Evolutionary conservation across 495 filamentous ascomycete genomes (phyloP).

Genomic region (Aspergillus conjunctus): DNA sequence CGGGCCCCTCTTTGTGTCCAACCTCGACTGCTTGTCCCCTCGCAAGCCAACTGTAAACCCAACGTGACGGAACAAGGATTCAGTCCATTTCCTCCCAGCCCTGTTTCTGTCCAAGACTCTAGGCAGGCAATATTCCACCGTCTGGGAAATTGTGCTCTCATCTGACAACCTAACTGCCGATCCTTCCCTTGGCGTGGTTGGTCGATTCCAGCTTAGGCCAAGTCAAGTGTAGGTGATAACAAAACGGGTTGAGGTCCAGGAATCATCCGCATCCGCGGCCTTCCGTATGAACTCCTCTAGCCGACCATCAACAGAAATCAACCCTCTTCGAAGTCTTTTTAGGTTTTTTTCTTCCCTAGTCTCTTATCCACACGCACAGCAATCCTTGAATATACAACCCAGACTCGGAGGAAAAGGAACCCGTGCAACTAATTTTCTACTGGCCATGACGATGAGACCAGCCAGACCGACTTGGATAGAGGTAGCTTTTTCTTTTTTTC

Average conservation of each 20-base stretch:
- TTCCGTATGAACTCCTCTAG: conserved; percentile 30
- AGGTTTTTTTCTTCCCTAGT: background rate
- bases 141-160: conserved; percentile 5
- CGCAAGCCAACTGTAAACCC: background rate
- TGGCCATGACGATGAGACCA: background rate
- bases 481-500: background rate
- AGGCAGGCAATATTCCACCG: too few relatives aligned
- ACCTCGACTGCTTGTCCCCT: conserved; percentile 2
- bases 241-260: conserved; percentile 14
- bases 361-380: background rate
- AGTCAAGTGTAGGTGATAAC: conserved; percentile 2
- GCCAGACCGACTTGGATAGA: background rate
- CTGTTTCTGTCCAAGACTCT: conserved; percentile 3
- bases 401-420: background rate
- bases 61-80: too few relatives aligned
- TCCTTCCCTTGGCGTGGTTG: conserved; percentile 19
- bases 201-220: conserved; percentile 19
- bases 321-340: background rate
- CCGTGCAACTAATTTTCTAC: background rate
- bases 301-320: background rate
- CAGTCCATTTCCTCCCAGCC: conserved; percentile 4
- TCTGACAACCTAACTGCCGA: conserved; percentile 33
- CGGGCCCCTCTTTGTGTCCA: conserved; percentile 10
- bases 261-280: conserved; percentile 32
- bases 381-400: background rate